Evolutionary conservation across 1,139 yeast genomes (phyloP).

Genomic region (Geotrichum bryndzae): DNA sequence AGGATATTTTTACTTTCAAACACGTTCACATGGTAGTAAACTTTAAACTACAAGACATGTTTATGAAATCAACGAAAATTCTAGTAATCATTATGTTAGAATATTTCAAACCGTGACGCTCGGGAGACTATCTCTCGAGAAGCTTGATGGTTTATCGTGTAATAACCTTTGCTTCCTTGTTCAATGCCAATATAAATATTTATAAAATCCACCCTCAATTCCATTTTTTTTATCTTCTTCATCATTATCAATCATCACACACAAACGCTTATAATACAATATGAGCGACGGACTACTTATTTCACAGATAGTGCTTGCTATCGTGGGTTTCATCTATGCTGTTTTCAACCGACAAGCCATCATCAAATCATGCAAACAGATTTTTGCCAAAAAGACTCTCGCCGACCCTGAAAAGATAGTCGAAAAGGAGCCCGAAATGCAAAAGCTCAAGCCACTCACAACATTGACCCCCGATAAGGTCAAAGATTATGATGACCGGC

Average conservation of each 20-base stretch:
- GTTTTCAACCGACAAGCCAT: neutral
- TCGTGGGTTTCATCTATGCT: conserved; percentile 1
- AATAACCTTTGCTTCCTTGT: neutral
- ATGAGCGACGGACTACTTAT: conserved; percentile 1
- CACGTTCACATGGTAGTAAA: too few species aligned
- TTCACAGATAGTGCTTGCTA: conserved; percentile 2
- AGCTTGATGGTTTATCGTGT: neutral
- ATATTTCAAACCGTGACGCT: neutral
- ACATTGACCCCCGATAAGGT: conserved; percentile 61
- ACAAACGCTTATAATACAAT: neutral
- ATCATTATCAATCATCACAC: conserved; percentile 1
- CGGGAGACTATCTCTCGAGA: neutral
- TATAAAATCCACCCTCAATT: neutral
- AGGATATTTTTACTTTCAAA: too few species aligned
- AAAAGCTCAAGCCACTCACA: conserved; percentile 44
- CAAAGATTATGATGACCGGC: conserved; percentile 59
- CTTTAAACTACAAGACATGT: too few species aligned
- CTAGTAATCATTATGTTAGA: too few species aligned
- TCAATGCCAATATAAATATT: neutral
- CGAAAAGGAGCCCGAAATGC: conserved; percentile 10
- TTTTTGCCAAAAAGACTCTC: conserved; percentile 2
- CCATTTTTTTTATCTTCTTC: neutral
- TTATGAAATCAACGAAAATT: too few species aligned
- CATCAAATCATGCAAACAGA: neutral
- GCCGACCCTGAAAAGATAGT: conserved; percentile 1